Evolutionary conservation across 2,329 filamentous ascomycete genomes (phyloP).

Genomic region (Apiospora aurea): DNA sequence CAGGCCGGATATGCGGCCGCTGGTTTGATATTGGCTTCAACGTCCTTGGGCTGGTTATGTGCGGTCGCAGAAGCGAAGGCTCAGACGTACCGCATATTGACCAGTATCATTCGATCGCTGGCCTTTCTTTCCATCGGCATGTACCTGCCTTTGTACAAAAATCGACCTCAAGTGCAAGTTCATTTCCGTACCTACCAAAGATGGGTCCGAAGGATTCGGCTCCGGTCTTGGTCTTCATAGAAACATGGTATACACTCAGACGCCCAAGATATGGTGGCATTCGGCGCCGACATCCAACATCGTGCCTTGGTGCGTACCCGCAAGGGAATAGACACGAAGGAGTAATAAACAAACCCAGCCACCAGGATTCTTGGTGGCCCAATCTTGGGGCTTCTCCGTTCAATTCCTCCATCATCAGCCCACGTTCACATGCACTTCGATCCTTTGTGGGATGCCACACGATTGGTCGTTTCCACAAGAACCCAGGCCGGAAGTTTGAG

Average conservation of each 20-base stretch:
- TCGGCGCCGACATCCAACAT: not conserved
- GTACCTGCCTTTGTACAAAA: not conserved
- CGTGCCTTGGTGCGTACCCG: not conserved
- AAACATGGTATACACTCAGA: not conserved
- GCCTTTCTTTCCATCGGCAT: not conserved
- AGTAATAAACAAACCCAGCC: no score
- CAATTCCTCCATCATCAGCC: not conserved
- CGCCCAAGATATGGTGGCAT: not conserved
- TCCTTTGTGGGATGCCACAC: not conserved
- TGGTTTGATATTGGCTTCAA: not conserved
- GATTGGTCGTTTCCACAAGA: not conserved
- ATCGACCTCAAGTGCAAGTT: not conserved
- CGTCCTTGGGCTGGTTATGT: not conserved
- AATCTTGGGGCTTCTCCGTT: not conserved
- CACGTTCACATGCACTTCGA: not conserved
- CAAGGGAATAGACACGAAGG: not conserved
- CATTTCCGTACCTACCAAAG: not conserved
- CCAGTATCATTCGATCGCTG: not conserved
- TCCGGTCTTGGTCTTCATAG: not conserved
- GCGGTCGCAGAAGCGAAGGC: not conserved
- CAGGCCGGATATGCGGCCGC: not conserved
- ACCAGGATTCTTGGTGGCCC: not conserved
- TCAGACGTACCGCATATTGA: not conserved
- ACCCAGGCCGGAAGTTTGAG: not conserved
- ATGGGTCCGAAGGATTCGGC: not conserved